Base-by-base conservation (phyloP, 768 basidiomycete species). In the Epithele typhae region DNA sequence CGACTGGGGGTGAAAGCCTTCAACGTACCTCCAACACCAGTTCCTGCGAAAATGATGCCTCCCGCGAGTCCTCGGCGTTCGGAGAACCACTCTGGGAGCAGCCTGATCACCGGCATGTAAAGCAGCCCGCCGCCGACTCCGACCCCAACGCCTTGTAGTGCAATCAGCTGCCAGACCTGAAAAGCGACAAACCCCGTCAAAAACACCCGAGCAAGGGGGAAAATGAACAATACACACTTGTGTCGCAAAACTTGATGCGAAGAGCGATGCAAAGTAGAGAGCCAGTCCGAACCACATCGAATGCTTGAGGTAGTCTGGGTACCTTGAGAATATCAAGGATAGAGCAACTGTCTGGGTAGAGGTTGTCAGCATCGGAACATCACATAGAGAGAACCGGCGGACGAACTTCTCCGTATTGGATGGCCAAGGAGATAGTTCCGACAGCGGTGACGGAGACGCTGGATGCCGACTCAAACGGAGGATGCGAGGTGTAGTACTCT, bases 401-500 rank as follows among this genome's bases (percentile, higher is more conserved):
- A 30, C 50, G 12, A 19, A 58, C 57, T 50, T 53, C 54, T 30
- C 44, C 47, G 14, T 58, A 58, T 25, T 51, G 49, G 12, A 58
- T 37, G 7, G 54, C 57, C 11, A 58, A 45, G 1, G 49, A 25
- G 3, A 53, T 43, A 0, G 57, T 55, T 6, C 57, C 57, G 1
- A 58, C 53, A 2, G 54, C 57, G 1, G 57, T 34, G 38, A 58
- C 54, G 1, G 52, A 32, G 2, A 58, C 47, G 2, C 46, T 25
- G 8, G 57, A 58, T 8, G 43, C 37, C 3, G 24, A 43, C 15
- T 56, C 32, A 40, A 58, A 58, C 2, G 57, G 57, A 7, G 54
- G 54, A 37, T 58, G 43, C 1, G 57, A 56, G 11, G 54, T 56
- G 22, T 58, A 58, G 32, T 58, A 58, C 18, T 57, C 49, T 52